Conservation (phyloP, 108 stramenopile species). For the Pseudonitzschia delicatissima region DNA sequence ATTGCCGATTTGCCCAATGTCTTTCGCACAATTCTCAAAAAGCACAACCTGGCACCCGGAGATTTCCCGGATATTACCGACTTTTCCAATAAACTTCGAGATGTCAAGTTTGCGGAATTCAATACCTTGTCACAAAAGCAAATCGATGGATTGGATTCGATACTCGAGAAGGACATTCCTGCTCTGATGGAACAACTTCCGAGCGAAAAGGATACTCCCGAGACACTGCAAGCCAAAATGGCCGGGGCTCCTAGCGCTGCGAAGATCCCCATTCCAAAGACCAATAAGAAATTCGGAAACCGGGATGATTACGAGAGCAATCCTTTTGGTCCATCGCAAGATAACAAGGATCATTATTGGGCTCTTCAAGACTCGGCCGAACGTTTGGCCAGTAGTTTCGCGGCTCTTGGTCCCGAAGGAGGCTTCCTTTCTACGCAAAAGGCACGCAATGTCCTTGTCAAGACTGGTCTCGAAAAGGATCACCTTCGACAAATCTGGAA, state of each 20-base stretch:
- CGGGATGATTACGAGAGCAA: constrained; percentile 53
- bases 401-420: constrained; percentile 74
- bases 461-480: constrained; percentile 81
- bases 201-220: constrained; percentile 82
- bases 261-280: constrained; percentile 63
- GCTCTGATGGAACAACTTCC: constrained; percentile 73
- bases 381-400: constrained; percentile 59
- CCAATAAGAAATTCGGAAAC: constrained; percentile 66
- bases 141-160: constrained; percentile 75
- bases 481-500: constrained; percentile 94
- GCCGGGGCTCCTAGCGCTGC: constrained; percentile 11
- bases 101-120: constrained; percentile 90
- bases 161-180: constrained; percentile 58
- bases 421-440: constrained; percentile 76
- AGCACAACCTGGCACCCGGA: constrained; percentile 90
- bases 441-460: constrained; percentile 81
- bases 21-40: constrained; percentile 89
- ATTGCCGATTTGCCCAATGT: constrained; percentile 91
- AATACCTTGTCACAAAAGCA: constrained; percentile 68
- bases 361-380: constrained; percentile 86
- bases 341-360: constrained; percentile 78
- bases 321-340: constrained; percentile 75
- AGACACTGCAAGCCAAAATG: constrained; percentile 73
- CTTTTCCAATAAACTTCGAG: constrained; percentile 76
- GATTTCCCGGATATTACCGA: constrained; percentile 85